Conservation (phyloP, 441 rosid genomes). For the Biscutella laevigata region DNA sequence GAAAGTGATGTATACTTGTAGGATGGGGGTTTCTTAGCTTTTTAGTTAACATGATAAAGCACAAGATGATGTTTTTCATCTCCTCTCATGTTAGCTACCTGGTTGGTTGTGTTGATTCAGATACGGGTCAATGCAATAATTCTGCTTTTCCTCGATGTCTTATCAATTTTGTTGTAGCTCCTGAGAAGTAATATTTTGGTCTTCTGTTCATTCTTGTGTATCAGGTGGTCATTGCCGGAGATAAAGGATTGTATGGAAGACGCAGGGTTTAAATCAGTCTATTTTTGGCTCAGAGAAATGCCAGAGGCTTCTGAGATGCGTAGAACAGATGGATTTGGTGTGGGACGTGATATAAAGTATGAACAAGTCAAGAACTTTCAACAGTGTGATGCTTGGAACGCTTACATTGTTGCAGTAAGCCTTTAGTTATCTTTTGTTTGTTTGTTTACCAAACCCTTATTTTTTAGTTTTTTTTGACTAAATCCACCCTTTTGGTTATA, state of each 20-base stretch:
- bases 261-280: slow-evolving; percentile 73
- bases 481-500: background rate
- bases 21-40: background rate
- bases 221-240: slow-evolving; percentile 85
- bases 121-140: background rate
- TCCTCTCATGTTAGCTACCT: background rate
- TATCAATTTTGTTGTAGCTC: background rate
- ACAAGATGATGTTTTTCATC: background rate
- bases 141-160: background rate
- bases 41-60: background rate
- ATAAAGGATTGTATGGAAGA: slow-evolving; percentile 79
- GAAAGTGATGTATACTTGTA: background rate
- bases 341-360: slow-evolving; percentile 50
- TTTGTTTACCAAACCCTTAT: no score
- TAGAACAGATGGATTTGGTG: slow-evolving; percentile 59
- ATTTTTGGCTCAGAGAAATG: slow-evolving; percentile 79
- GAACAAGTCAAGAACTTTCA: slow-evolving; percentile 59
- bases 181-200: background rate
- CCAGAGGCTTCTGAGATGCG: slow-evolving; percentile 55
- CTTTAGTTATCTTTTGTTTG: slow-evolving; percentile 1
- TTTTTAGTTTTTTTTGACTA: no score
- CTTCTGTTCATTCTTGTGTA: background rate
- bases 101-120: background rate
- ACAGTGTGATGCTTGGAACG: slow-evolving; percentile 87
- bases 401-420: slow-evolving; percentile 60